Conservation (phyloP, 179 eudicot species). For the Silene vulgaris region DNA sequence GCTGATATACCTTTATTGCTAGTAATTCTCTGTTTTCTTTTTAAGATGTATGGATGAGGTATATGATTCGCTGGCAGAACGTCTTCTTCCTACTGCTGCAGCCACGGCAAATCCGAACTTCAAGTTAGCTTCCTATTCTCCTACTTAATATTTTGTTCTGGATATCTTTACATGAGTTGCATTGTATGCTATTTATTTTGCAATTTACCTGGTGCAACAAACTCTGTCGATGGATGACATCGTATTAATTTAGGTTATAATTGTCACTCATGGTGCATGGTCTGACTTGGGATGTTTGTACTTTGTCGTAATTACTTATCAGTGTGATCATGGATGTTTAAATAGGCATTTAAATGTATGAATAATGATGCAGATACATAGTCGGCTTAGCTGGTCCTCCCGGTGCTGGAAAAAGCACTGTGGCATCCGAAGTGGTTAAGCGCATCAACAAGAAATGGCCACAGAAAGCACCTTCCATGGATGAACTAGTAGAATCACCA, state of each 20-base stretch:
- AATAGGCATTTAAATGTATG: constrained; percentile 13
- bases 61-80: constrained; percentile 71
- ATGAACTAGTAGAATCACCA: constrained; percentile 58
- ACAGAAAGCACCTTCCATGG: constrained; percentile 53
- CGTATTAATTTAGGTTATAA: too few relatives aligned
- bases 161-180: not conserved
- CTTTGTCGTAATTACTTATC: not conserved
- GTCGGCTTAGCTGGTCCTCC: constrained; percentile 97
- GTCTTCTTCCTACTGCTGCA: constrained; percentile 70
- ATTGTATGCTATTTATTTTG: constrained; percentile 2
- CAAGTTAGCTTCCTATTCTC: constrained; percentile 49
- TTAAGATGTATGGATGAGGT: constrained; percentile 82
- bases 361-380: constrained; percentile 53
- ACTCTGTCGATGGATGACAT: not conserved
- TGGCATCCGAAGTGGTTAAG: constrained; percentile 70
- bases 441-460: constrained; percentile 81
- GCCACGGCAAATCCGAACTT: constrained; percentile 50
- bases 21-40: constrained; percentile 9
- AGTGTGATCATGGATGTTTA: not conserved
- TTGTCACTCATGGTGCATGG: too few relatives aligned
- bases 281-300: constrained; percentile 12
- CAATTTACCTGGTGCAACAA: constrained; percentile 9
- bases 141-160: not conserved
- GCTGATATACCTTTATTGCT: constrained; percentile 2
- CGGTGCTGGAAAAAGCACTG: constrained; percentile 94